Percentiles rank a stretch among this genome's conserved stretches.
These are phyloP conservation scores for Handroanthus guayacan DNA, from an alignment of 257 asterid genomes.

Conservation along the genomic window DNA sequence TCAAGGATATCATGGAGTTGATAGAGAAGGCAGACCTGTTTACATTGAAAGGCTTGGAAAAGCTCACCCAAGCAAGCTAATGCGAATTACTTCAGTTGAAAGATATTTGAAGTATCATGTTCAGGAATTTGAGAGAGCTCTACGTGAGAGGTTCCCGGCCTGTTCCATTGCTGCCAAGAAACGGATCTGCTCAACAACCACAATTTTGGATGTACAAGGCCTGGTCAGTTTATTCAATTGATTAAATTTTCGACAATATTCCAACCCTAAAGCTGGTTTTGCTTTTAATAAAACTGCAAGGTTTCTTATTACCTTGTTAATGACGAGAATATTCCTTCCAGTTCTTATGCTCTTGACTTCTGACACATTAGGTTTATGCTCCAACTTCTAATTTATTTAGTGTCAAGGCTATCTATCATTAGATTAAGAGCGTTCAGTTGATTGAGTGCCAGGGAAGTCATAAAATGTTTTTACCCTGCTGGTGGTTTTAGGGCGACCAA, in stretches of 20 bases:
- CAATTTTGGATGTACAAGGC: slow-evolving; percentile 96
- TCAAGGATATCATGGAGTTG: slow-evolving; percentile 99
- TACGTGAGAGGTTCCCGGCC: slow-evolving; percentile 88
- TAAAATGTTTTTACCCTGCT: slow-evolving; percentile 14
- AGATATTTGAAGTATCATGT: slow-evolving; percentile 89
- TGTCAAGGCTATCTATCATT: background rate
- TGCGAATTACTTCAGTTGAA: slow-evolving; percentile 80
- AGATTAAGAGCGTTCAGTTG: slow-evolving; percentile 3
- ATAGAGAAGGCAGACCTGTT: slow-evolving; percentile 94
- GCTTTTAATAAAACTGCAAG: slow-evolving; percentile 12
- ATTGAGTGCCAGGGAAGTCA: background rate
- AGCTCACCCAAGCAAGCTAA: slow-evolving; percentile 82
- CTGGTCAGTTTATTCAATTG: slow-evolving; percentile 57
- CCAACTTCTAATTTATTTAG: background rate
- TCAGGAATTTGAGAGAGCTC: slow-evolving; percentile 90
- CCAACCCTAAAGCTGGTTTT: slow-evolving; percentile 16
- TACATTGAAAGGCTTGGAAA: slow-evolving; percentile 96
- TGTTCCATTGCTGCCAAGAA: slow-evolving; percentile 91
- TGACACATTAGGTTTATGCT: slow-evolving; percentile 17
- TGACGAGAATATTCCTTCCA: slow-evolving; percentile 24
- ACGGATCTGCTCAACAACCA: slow-evolving; percentile 80
- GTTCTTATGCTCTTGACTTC: slow-evolving; percentile 4
- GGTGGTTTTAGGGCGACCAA: slow-evolving; percentile 14
- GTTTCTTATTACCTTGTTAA: slow-evolving; percentile 19
- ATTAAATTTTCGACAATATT: slow-evolving; percentile 33